Evolutionary conservation across 495 filamentous ascomycete species (phyloP).

Genomic region (Letharia columbiana): DNA sequence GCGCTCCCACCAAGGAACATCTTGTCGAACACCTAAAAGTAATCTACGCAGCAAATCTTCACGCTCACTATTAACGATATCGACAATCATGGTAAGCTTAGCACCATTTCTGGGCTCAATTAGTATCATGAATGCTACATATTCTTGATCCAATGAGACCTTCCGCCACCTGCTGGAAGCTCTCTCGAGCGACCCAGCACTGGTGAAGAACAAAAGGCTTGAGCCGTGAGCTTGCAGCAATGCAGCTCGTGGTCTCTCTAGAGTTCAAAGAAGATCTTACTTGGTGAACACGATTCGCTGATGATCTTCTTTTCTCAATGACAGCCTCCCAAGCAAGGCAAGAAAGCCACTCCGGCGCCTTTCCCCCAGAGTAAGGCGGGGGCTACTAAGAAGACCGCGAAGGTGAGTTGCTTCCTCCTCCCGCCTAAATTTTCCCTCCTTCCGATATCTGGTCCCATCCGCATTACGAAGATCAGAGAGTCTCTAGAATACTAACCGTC

Average conservation of each 20-base stretch:
- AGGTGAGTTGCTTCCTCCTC: constrained; percentile 55
- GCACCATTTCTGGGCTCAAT: background rate
- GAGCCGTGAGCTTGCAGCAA: constrained; percentile 59
- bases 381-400: constrained; percentile 80
- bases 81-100: constrained; percentile 18
- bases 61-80: background rate
- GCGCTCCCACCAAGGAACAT: background rate
- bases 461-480: constrained; percentile 2
- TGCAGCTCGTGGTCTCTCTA: constrained; percentile 67
- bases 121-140: background rate
- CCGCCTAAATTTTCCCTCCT: background rate
- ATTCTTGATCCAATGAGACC: background rate
- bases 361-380: constrained; percentile 92
- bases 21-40: background rate
- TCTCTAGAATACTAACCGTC: constrained; percentile 32
- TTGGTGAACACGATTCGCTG: constrained; percentile 77
- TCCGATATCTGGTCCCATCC: background rate
- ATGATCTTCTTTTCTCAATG: constrained; percentile 99
- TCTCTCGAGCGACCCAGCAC: constrained; percentile 2
- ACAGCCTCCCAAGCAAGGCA: constrained; percentile 93
- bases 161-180: background rate
- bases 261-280: constrained; percentile 81
- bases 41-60: background rate
- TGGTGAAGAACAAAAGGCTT: constrained; percentile 50
- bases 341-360: constrained; percentile 91